A percentile compares a stretch with the other conserved stretches of the same genome.
phyloP scores from a whole-genome alignment of 108 stramenopile species.

The Epithemia pelagica region DNA sequence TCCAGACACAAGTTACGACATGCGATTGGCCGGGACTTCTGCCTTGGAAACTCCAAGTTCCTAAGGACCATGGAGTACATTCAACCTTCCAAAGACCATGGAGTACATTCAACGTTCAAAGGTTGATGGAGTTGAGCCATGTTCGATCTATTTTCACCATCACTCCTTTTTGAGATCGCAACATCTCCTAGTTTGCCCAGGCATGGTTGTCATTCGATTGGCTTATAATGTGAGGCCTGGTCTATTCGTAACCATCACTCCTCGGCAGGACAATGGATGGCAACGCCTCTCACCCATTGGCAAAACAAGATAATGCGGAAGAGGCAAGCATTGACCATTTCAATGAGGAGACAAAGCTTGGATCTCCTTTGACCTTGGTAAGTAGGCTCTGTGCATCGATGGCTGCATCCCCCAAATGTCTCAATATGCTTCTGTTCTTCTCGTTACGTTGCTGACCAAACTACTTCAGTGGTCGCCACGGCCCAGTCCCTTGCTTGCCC shows the following conservation, averaged over 20 bases:
- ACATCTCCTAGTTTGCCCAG: not conserved
- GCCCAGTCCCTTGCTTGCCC: not conserved
- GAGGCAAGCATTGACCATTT: not conserved
- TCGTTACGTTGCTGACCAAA: not conserved
- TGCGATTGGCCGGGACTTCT: too few relatives aligned
- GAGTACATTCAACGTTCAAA: too few relatives aligned
- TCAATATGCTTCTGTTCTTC: too few relatives aligned
- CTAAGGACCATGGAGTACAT: too few relatives aligned
- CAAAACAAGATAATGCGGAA: not conserved
- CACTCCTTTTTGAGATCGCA: conserved; percentile 1
- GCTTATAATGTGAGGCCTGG: not conserved
- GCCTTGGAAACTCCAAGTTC: too few relatives aligned
- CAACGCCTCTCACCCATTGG: not conserved
- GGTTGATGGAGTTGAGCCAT: conserved; percentile 1
- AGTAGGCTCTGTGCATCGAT: too few relatives aligned
- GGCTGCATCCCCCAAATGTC: too few relatives aligned
- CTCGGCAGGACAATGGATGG: not conserved
- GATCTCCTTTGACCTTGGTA: not conserved
- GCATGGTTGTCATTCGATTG: too few relatives aligned
- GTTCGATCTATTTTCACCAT: not conserved
- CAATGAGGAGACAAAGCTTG: not conserved
- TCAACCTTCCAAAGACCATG: too few relatives aligned
- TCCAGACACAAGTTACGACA: too few relatives aligned
- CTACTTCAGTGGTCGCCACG: not conserved
- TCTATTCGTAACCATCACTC: not conserved